Base-by-base conservation (phyloP, 345 rosid species). In the Nephelium lappaceum region DNA sequence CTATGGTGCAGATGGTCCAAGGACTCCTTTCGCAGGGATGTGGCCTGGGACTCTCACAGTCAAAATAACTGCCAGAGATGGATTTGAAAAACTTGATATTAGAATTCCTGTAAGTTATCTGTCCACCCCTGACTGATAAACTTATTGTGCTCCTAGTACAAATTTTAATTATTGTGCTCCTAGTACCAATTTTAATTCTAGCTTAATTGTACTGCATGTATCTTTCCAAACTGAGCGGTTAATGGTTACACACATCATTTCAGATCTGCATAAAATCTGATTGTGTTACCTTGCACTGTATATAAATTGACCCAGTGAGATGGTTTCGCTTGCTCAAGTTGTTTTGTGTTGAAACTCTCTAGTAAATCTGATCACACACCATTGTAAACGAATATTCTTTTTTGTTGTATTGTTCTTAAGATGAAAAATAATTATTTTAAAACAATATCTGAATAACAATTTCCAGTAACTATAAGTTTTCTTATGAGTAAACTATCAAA, bases 31-130 rank as follows among this genome's bases (percentile, higher is more conserved):
- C 83, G 84, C 94, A 43, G 83, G 91, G 43, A 89, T 92, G 78
- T 95, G 98, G 98, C 88, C 96, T 70, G 90, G 98, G 76, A 85
- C 88, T 57, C 63, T 95, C 86, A 91, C 97, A 83, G 79, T 95
- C 75, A 93, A 86, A 78, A 87, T 93, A 75, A 92, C 93, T 8
- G 98, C 97, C 80, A 86, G 90, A 49, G 95, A 95, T 82, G 97
- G 97, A 63, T 79, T 85, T 67, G 96, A 95, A 87, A 95, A 86
- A 81, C 97, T 92, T 61, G 98, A 91, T 75, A 90, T 92, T 68
- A 92, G 93, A 81, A 94, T 93, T 73, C 98, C 96, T 18, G 98
- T 93, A 83, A 89, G 97, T 83, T 62, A 63, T 79, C 51, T 81
- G 41, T 79, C 68, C 69, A 24, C 60, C 36, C 36, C 39, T 24